Conservation (phyloP, 345 rosid genomes). For the Microthlaspi erraticum region DNA sequence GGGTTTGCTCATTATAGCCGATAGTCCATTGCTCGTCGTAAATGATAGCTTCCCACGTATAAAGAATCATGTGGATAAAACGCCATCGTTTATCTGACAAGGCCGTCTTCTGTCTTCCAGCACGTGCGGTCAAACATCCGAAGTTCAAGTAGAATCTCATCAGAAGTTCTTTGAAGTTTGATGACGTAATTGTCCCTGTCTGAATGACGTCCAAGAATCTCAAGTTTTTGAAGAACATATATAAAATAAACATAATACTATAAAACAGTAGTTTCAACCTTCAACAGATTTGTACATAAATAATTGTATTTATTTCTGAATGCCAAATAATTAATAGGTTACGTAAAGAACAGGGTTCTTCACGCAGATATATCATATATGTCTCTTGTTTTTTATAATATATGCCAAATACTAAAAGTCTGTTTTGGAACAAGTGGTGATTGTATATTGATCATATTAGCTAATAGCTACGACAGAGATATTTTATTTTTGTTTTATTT, state of each 20-base stretch:
- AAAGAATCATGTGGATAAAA: neutral
- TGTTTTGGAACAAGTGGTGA: neutral
- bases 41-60: neutral
- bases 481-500: neutral
- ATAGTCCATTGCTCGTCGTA: neutral
- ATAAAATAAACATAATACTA: neutral
- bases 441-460: slow-evolving; percentile 4
- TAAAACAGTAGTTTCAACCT: slow-evolving; percentile 10
- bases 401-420: too few relatives aligned
- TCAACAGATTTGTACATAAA: slow-evolving; percentile 4
- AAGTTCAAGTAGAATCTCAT: neutral
- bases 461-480: neutral
- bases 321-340: slow-evolving; percentile 14
- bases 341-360: slow-evolving; percentile 10
- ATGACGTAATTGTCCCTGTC: slow-evolving; percentile 15
- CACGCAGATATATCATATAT: neutral
- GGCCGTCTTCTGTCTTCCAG: slow-evolving; percentile 2
- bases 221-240: neutral
- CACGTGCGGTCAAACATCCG: slow-evolving; percentile 23
- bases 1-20: too few relatives aligned
- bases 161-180: neutral
- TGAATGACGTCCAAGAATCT: slow-evolving; percentile 33
- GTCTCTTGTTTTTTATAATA: neutral
- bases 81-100: neutral
- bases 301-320: neutral